Evolutionary conservation across 169 alveolate genomes (phyloP).

Genomic region (Amoebophrya sp.): DNA sequence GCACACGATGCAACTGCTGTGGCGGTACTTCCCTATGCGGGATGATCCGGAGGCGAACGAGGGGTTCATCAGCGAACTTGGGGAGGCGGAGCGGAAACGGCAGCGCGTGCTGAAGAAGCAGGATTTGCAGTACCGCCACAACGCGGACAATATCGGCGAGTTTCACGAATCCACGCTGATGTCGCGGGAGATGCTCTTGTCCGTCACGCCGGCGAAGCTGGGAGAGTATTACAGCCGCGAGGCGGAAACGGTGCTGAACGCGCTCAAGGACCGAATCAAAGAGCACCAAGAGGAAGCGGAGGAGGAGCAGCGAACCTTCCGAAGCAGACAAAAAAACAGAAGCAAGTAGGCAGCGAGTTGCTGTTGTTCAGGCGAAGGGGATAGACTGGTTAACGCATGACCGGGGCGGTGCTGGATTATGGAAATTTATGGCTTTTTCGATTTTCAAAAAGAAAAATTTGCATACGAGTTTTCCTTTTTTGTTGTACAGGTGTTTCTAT

Average conservation of each 20-base stretch:
- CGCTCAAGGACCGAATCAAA: background rate
- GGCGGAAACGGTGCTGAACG: background rate
- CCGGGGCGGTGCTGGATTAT: no score
- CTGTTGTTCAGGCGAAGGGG: no score
- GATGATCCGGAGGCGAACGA: background rate
- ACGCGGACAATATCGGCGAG: no score
- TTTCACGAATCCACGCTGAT: background rate
- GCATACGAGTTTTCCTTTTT: no score
- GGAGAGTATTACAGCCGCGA: background rate
- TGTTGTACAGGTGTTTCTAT: no score
- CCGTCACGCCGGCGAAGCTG: background rate
- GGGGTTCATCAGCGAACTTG: no score
- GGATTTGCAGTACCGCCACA: no score
- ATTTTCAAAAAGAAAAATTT: no score
- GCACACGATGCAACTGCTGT: background rate
- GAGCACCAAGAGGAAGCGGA: background rate
- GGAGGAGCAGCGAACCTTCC: background rate
- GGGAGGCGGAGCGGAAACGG: no score
- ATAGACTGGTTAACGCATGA: no score
- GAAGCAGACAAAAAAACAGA: background rate
- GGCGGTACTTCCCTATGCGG: background rate
- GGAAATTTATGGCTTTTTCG: no score
- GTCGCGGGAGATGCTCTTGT: background rate
- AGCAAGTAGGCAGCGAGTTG: background rate
- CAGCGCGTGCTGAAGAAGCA: no score